Evolutionary conservation across 1,284 basidiomycete genomes (phyloP).

Genomic region (Thecaphora thlaspeos): DNA sequence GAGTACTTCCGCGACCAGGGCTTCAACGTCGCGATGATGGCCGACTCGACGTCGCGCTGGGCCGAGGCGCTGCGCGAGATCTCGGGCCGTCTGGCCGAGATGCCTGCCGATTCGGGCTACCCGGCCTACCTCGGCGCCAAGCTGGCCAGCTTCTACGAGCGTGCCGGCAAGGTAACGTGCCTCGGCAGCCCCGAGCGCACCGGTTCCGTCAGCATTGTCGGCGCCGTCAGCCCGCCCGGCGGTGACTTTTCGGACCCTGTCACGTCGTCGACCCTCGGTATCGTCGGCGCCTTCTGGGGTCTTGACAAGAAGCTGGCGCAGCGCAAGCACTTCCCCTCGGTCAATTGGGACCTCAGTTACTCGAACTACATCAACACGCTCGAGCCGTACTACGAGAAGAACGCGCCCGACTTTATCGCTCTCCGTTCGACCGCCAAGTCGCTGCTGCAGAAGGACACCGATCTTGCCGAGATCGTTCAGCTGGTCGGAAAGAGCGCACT

Average conservation of each 20-base stretch:
- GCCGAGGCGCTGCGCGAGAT: conserved; percentile 99
- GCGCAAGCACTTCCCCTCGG: conserved; percentile 96
- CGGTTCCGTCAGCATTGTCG: conserved; percentile 96
- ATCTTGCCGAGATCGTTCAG: conserved; percentile 97
- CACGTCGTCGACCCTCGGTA: conserved; percentile 92
- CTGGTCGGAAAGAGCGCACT: conserved; percentile 97
- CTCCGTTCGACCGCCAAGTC: conserved; percentile 88
- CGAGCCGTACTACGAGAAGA: conserved; percentile 85
- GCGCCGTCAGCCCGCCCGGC: conserved; percentile 96
- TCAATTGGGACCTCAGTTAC: conserved; percentile 98
- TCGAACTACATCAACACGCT: conserved; percentile 97
- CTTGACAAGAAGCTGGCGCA: conserved; percentile 90
- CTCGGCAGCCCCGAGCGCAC: conserved; percentile 83
- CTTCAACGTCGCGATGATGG: conserved; percentile 99
- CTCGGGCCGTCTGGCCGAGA: conserved; percentile 96
- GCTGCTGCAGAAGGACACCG: conserved; percentile 97
- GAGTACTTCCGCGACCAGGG: conserved; percentile 99
- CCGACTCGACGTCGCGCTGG: conserved; percentile 98
- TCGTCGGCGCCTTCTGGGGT: conserved; percentile 87
- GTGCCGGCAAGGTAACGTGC: conserved; percentile 94
- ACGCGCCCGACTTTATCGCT: conserved; percentile 86
- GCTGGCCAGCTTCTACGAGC: conserved; percentile 96
- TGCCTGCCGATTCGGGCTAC: conserved; percentile 96
- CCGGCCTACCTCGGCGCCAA: conserved; percentile 96
- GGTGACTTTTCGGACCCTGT: conserved; percentile 99